Percentiles rank a stretch among this genome's conserved stretches.
phyloP scores from a whole-genome alignment of 164 flowering plant genomes.

The Annona cherimola region DNA sequence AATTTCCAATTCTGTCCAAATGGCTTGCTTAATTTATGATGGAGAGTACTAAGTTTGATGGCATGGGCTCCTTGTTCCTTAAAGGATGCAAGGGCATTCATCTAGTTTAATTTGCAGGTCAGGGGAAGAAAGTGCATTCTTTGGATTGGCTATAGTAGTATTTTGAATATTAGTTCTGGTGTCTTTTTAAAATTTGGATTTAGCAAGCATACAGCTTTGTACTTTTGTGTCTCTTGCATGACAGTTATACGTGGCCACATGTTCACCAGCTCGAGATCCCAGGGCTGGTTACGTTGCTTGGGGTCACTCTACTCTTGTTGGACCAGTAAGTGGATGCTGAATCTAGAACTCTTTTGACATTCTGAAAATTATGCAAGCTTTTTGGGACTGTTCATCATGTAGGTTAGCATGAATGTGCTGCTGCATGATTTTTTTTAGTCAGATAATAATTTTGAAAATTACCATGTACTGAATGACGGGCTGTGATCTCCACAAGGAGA shows the following conservation, averaged over 20 bases:
- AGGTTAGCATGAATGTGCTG: background rate
- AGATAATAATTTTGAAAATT: background rate
- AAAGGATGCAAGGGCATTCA: background rate
- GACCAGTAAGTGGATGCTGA: slow-evolving; percentile 65
- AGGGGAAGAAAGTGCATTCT: background rate
- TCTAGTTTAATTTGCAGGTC: too few relatives aligned
- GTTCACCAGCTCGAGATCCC: slow-evolving; percentile 93
- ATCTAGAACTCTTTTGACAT: background rate
- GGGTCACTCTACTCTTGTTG: slow-evolving; percentile 97
- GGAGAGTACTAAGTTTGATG: background rate
- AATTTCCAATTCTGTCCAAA: background rate
- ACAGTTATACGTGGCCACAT: slow-evolving; percentile 92
- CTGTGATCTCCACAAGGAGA: too few relatives aligned
- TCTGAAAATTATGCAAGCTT: background rate
- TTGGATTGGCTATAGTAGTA: background rate
- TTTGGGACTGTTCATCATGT: background rate
- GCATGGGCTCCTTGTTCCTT: too few relatives aligned
- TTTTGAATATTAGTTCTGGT: too few relatives aligned
- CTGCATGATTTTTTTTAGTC: background rate
- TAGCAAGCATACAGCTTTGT: background rate
- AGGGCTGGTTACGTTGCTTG: slow-evolving; percentile 80
- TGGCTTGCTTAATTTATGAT: background rate
- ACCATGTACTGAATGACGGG: background rate
- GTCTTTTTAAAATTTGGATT: background rate
- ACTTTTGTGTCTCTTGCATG: slow-evolving; percentile 1